Evolutionary conservation across 331 rosid genomes (phyloP).

Genomic region (Malus hybrid): DNA sequence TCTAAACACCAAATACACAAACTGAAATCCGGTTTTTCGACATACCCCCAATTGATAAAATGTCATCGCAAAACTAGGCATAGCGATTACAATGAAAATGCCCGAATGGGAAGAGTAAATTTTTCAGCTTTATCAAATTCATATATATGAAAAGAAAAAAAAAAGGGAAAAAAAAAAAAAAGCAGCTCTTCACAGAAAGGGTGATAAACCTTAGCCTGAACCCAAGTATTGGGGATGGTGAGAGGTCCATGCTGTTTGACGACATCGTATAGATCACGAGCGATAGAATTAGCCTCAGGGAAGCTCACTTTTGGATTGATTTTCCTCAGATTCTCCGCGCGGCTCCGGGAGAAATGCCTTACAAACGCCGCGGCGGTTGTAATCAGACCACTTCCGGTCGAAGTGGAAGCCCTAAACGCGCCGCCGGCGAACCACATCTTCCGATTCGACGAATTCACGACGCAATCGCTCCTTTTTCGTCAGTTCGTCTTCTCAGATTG

Average conservation of each 20-base stretch:
- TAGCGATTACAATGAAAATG: neutral
- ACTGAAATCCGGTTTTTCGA: too few species aligned
- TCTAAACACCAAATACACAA: neutral
- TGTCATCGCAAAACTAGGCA: neutral
- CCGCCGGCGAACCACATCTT: constrained; percentile 6
- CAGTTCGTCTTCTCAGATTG: neutral
- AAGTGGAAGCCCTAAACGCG: neutral
- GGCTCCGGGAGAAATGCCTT: constrained; percentile 38
- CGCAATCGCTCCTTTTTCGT: neutral
- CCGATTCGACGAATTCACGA: neutral
- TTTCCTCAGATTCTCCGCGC: constrained; percentile 48
- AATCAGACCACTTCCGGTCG: neutral
- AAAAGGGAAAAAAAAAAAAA: neutral
- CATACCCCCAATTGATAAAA: neutral
- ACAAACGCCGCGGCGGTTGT: constrained; percentile 5
- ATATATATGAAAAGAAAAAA: neutral
- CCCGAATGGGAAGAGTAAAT: neutral
- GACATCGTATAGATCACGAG: constrained; percentile 35
- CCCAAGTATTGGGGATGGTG: constrained; percentile 41
- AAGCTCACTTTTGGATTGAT: constrained; percentile 39
- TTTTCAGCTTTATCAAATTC: neutral
- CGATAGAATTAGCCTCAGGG: constrained; percentile 41
- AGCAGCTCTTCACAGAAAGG: neutral
- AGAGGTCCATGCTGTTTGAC: constrained; percentile 37
- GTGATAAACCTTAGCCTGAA: constrained; percentile 27